Evolutionary conservation across 2,329 filamentous ascomycete genomes (phyloP).

Genomic region (Periconia macrospinosa): DNA sequence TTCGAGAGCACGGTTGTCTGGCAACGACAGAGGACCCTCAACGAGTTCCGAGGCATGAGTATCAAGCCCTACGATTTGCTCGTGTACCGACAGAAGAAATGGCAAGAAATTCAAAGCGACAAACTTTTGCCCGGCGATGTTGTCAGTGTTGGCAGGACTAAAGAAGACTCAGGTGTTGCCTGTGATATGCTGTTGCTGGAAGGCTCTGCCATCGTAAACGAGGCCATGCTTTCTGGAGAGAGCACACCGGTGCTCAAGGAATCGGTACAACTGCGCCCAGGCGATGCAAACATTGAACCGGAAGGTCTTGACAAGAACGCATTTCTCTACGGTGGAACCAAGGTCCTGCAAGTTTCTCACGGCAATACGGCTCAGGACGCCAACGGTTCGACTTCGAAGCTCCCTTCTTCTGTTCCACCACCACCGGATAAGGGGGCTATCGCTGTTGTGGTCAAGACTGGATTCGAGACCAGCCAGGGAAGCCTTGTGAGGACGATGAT

Average conservation of each 20-base stretch:
- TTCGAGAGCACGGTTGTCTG: slow-evolving; percentile 99
- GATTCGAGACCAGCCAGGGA: slow-evolving; percentile 97
- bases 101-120: slow-evolving; percentile 87
- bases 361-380: slow-evolving; percentile 74
- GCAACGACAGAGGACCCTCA: slow-evolving; percentile 95
- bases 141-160: slow-evolving; percentile 88
- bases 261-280: slow-evolving; percentile 85
- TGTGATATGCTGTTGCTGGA: slow-evolving; percentile 97
- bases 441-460: slow-evolving; percentile 94
- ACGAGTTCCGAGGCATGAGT: slow-evolving; percentile 97
- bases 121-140: slow-evolving; percentile 91
- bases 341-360: slow-evolving; percentile 93
- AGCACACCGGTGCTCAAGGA: slow-evolving; percentile 97
- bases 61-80: slow-evolving; percentile 97
- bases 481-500: slow-evolving; percentile 99
- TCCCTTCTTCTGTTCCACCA: slow-evolving; percentile 75
- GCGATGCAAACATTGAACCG: slow-evolving; percentile 76
- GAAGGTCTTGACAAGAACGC: slow-evolving; percentile 96
- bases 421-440: slow-evolving; percentile 92
- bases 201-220: slow-evolving; percentile 95
- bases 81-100: slow-evolving; percentile 84
- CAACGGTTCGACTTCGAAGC: slow-evolving; percentile 60
- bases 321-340: slow-evolving; percentile 95
- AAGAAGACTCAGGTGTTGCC: slow-evolving; percentile 94
- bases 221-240: slow-evolving; percentile 98